Evolutionary conservation across 768 basidiomycete genomes (phyloP), one percentile per base, ranked within the genome.

Genomic region (Boletus patriciae): DNA sequence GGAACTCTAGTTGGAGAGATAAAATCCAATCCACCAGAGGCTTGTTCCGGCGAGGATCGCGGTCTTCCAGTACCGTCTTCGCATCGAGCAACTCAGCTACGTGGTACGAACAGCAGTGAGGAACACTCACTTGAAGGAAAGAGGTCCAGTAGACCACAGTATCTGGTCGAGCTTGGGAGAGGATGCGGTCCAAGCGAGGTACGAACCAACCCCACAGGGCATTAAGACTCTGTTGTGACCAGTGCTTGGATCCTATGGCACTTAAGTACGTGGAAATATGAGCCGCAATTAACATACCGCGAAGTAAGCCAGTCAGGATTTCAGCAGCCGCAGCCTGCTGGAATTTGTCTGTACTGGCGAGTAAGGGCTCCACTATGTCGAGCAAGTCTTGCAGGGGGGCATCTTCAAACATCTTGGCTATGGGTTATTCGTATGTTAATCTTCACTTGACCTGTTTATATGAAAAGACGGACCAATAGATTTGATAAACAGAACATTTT

Each of bases 301-400:
- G 82, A 53, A 91, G 72, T 46, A 93, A 65, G 21, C 93, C 94
- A 36, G 82, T 78, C 27, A 94, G 68, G 33, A 94, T 71, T 72
- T 88, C 88, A 50, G 84, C 86, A 25, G 86, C 86, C 29, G 90
- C 90, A 25, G 92, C 82, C 67, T 93, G 93, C 72, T 92, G 92
- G 76, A 87, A 93, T 57, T 90, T 88, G 64, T 93, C 89, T 18
- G 78, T 53, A 47, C 88, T 88, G 34, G 72, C 74, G 40, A 91
- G 73, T 29, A 91, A 66, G 13, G 82, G 75, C 40, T 94, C 90
- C 36, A 88, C 76, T 18, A 77, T 74, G 15, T 73, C 67, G 33
- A 90, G 73, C 21, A 87, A 71, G 25, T 73, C 73, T 38, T 85
- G 80, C 33, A 93, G 63, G 13, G 75, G 69, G 31, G 76, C 74